A percentile compares a stretch with the other conserved stretches of the same genome.
Conservation (phyloP, 345 rosid genomes). For the Melaleuca alternifolia region DNA sequence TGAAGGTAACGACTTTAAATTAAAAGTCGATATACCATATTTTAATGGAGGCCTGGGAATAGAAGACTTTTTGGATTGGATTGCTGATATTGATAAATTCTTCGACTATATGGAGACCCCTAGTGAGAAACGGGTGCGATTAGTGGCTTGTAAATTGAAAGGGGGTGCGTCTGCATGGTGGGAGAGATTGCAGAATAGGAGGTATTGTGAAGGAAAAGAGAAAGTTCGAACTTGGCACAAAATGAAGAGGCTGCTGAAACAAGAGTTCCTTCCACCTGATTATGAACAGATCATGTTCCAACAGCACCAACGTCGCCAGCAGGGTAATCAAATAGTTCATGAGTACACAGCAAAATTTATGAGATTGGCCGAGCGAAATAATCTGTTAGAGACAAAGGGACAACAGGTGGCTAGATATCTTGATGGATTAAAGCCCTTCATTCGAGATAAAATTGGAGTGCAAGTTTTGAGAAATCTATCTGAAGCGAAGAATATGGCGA, state of each 20-base stretch:
- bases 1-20: neutral
- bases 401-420: neutral
- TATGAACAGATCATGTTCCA: neutral
- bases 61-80: neutral
- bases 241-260: neutral
- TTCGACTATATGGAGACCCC: neutral
- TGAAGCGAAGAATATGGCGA: neutral
- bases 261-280: neutral
- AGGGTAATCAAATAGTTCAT: neutral
- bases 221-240: neutral
- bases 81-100: neutral
- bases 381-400: neutral
- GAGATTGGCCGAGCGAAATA: neutral
- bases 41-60: neutral
- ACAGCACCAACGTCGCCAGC: neutral
- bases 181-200: neutral
- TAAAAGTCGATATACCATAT: neutral
- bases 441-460: neutral
- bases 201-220: neutral
- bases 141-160: neutral
- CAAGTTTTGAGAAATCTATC: neutral
- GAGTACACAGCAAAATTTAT: neutral
- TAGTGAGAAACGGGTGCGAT: neutral
- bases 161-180: neutral
- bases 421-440: neutral